phyloP scores from a whole-genome alignment of 495 filamentous ascomycete genomes.

The Thermothielavioides terrestris region DNA sequence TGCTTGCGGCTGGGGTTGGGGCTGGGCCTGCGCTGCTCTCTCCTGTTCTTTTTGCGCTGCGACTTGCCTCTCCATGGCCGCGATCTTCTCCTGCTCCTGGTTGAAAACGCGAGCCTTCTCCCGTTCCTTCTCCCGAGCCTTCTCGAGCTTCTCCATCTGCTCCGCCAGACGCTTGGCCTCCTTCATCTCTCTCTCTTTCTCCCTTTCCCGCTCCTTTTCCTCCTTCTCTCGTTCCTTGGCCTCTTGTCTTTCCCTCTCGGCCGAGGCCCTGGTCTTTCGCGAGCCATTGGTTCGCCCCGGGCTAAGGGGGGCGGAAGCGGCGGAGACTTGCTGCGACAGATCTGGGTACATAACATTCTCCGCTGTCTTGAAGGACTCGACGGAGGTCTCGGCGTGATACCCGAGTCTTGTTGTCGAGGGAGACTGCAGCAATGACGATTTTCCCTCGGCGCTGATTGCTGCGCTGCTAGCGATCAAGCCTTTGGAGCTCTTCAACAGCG shows the following conservation, averaged over 20 bases:
- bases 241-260: constrained; percentile 58
- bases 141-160: constrained; percentile 50
- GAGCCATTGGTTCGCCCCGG: constrained; percentile 42
- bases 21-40: constrained; percentile 4
- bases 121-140: constrained; percentile 46
- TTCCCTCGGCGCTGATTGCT: constrained; percentile 66
- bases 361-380: constrained; percentile 30
- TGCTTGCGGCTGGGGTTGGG: constrained; percentile 1
- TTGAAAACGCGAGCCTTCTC: constrained; percentile 55
- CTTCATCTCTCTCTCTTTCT: constrained; percentile 28
- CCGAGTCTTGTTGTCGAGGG: constrained; percentile 33
- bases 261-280: constrained; percentile 59
- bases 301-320: constrained; percentile 27
- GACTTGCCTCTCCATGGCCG: constrained; percentile 41
- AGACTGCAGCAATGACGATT: constrained; percentile 42
- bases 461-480: constrained; percentile 75
- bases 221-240: constrained; percentile 57
- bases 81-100: constrained; percentile 52
- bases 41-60: constrained; percentile 37
- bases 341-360: constrained; percentile 37
- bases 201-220: constrained; percentile 38
- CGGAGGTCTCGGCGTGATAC: constrained; percentile 27
- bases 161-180: constrained; percentile 38
- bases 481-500: constrained; percentile 76
- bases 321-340: constrained; percentile 29